Conservation (phyloP, 805 yeast genomes). For the Candida palmyrensis region DNA sequence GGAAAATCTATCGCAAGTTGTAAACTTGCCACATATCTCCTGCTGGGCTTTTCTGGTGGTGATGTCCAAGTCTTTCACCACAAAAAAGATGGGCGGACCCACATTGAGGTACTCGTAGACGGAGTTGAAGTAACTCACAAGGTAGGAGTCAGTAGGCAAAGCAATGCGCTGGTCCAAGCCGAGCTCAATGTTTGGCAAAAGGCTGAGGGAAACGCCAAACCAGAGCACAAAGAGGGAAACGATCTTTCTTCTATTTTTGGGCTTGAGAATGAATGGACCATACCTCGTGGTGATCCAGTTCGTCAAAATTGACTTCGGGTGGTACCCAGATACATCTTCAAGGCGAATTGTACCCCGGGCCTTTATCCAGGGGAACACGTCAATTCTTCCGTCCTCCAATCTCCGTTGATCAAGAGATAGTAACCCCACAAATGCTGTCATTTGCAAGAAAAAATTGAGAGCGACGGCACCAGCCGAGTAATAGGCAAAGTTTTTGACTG, state of each 20-base stretch:
- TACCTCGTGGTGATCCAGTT: slow-evolving; percentile 42
- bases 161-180: slow-evolving; percentile 92
- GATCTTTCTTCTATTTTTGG: slow-evolving; percentile 42
- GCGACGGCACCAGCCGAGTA: slow-evolving; percentile 85
- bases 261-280: slow-evolving; percentile 55
- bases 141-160: slow-evolving; percentile 75
- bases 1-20: slow-evolving; percentile 77
- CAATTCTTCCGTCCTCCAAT: slow-evolving; percentile 53
- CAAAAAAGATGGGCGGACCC: slow-evolving; percentile 91
- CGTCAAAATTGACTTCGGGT: slow-evolving; percentile 16
- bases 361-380: slow-evolving; percentile 54
- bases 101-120: slow-evolving; percentile 67
- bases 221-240: slow-evolving; percentile 52
- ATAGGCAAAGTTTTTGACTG: slow-evolving; percentile 87
- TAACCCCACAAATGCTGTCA: slow-evolving; percentile 76
- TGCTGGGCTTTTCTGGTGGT: slow-evolving; percentile 62
- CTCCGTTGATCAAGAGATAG: slow-evolving; percentile 63
- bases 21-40: slow-evolving; percentile 78
- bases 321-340: background rate
- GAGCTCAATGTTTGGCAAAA: slow-evolving; percentile 62
- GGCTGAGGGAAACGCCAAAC: slow-evolving; percentile 63
- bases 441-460: slow-evolving; percentile 69
- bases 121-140: slow-evolving; percentile 76
- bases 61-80: slow-evolving; percentile 63
- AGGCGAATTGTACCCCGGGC: slow-evolving; percentile 11